Conservation (phyloP, 2,329 filamentous ascomycete species). For the Cladophialophora exuberans region DNA sequence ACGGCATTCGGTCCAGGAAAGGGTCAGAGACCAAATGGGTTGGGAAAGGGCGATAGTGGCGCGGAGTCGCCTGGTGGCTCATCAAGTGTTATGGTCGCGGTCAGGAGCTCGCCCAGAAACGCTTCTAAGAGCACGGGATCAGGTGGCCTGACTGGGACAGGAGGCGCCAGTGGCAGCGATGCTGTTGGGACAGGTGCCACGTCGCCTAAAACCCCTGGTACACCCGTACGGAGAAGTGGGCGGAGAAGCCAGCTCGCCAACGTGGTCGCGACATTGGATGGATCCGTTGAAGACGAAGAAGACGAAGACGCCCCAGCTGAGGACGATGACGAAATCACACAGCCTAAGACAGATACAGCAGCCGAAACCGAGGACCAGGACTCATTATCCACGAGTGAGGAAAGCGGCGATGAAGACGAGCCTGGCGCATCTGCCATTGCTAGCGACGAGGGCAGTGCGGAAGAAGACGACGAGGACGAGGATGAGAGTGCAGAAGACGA, state of each 20-base stretch:
- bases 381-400: too few species aligned
- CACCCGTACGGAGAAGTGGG: constrained; percentile 30
- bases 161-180: constrained; percentile 21
- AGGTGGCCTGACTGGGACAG: not conserved
- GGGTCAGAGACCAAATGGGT: constrained; percentile 15
- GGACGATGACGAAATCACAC: constrained; percentile 20
- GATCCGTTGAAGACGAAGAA: constrained; percentile 1
- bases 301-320: constrained; percentile 2
- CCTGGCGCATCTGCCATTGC: constrained; percentile 4
- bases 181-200: constrained; percentile 11
- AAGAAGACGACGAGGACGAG: constrained; percentile 4
- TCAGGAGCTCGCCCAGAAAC: constrained; percentile 31
- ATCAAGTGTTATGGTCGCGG: constrained; percentile 20
- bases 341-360: constrained; percentile 7
- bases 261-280: constrained; percentile 16
- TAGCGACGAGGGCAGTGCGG: constrained; percentile 15
- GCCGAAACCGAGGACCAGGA: too few species aligned
- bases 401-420: constrained; percentile 15
- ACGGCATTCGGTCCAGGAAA: constrained; percentile 22
- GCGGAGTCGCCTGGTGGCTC: too few species aligned
- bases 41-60: too few species aligned
- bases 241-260: constrained; percentile 28
- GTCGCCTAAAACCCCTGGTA: constrained; percentile 18
- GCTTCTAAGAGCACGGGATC: constrained; percentile 3
- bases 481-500: constrained; percentile 17